A percentile compares a stretch with the other conserved stretches of the same genome.
Conservation (phyloP, 2,329 filamentous ascomycete species). For the Aspergillus sp. region DNA sequence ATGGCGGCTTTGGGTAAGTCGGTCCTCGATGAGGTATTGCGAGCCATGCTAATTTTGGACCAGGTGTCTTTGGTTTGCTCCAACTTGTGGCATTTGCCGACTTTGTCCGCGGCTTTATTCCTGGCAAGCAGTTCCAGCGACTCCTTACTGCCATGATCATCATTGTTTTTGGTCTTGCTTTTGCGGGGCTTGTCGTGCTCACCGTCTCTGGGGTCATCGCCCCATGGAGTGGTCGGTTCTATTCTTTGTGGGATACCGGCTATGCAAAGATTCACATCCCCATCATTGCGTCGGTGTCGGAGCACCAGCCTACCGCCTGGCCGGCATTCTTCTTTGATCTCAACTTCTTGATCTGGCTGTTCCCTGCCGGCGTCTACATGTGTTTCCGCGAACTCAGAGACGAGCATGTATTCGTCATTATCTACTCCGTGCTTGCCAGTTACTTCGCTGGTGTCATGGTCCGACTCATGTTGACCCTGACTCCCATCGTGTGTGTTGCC, state of each 20-base stretch:
- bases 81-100: conserved; percentile 92
- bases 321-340: conserved; percentile 99
- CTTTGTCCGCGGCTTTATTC: conserved; percentile 82
- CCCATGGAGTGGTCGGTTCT: conserved; percentile 97
- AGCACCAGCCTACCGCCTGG: conserved; percentile 98
- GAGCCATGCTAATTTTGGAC: conserved; percentile 20
- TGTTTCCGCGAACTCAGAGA: conserved; percentile 93
- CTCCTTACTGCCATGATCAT: conserved; percentile 77
- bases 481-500: conserved; percentile 91
- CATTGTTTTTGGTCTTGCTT: conserved; percentile 69
- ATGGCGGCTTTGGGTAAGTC: conserved; percentile 87
- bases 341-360: conserved; percentile 98
- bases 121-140: conserved; percentile 90
- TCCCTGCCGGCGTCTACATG: conserved; percentile 97
- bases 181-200: conserved; percentile 74
- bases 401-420: conserved; percentile 96
- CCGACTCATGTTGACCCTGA: conserved; percentile 95
- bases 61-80: conserved; percentile 91
- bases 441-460: conserved; percentile 99
- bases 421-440: conserved; percentile 93
- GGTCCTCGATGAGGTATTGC: conserved; percentile 9
- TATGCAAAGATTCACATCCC: conserved; percentile 99
- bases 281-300: conserved; percentile 98
- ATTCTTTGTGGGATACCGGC: conserved; percentile 97
- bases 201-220: conserved; percentile 90